These are phyloP conservation scores for Boletus subparvulus DNA, from an alignment of 768 basidiomycete species.

Conservation along the genomic window DNA sequence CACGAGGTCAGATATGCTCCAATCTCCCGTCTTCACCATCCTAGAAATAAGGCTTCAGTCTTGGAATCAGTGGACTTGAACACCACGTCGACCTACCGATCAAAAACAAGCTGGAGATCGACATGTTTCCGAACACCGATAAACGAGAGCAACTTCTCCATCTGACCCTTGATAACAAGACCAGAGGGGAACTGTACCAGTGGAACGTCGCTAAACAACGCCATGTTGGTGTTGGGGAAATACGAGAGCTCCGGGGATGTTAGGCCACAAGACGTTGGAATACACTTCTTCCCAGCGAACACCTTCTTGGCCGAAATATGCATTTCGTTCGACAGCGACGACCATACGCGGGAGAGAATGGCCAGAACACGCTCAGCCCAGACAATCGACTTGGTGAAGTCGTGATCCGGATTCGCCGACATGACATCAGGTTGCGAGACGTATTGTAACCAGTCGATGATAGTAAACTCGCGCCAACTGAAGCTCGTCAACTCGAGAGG, in stretches of 20 bases:
- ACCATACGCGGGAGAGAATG: slow-evolving; percentile 70
- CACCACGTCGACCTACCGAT: slow-evolving; percentile 49
- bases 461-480: slow-evolving; percentile 74
- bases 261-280: slow-evolving; percentile 61
- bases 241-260: slow-evolving; percentile 72
- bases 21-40: slow-evolving; percentile 87
- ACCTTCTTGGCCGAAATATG: slow-evolving; percentile 43
- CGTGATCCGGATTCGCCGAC: slow-evolving; percentile 47
- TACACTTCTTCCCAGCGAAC: slow-evolving; percentile 44
- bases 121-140: slow-evolving; percentile 91
- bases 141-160: slow-evolving; percentile 69
- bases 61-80: neutral
- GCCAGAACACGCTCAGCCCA: slow-evolving; percentile 83
- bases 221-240: slow-evolving; percentile 79
- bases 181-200: slow-evolving; percentile 73
- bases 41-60: slow-evolving; percentile 35
- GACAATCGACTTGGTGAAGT: slow-evolving; percentile 60
- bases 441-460: slow-evolving; percentile 74
- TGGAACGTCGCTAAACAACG: slow-evolving; percentile 78
- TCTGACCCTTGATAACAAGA: slow-evolving; percentile 55
- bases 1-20: slow-evolving; percentile 82
- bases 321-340: slow-evolving; percentile 50
- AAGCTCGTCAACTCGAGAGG: slow-evolving; percentile 57
- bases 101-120: slow-evolving; percentile 91
- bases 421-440: slow-evolving; percentile 50